Percentiles rank a stretch among this genome's conserved stretches.
Conservation (phyloP, 2,329 filamentous ascomycete species). For the Fusarium zealandicum region DNA sequence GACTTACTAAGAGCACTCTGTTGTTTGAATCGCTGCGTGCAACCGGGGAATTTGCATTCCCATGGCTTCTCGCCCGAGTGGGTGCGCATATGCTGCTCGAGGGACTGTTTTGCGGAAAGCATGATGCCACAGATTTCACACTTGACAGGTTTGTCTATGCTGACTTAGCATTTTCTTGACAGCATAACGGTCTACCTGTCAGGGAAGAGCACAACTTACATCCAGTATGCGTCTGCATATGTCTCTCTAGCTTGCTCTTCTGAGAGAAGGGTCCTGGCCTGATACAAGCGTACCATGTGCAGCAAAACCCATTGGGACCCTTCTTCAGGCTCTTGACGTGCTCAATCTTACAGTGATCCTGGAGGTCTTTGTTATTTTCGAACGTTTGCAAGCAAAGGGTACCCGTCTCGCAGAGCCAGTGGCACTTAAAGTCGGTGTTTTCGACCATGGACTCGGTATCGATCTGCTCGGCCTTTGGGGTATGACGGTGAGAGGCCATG, state of each 20-base stretch:
- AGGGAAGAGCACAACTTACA: conserved; percentile 53
- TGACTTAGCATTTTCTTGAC: conserved; percentile 15
- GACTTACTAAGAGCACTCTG: conserved; percentile 70
- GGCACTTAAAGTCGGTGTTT: conserved; percentile 44
- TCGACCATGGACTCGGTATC: conserved; percentile 27
- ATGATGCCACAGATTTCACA: conserved; percentile 63
- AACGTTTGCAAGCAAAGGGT: conserved; percentile 49
- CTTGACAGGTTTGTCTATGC: conserved; percentile 64
- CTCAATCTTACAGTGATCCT: conserved; percentile 60
- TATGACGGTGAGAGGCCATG: conserved; percentile 5
- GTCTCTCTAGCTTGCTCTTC: conserved; percentile 69
- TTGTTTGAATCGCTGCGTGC: conserved; percentile 68
- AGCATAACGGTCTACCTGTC: background rate
- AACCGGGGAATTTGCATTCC: conserved; percentile 59
- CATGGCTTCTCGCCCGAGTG: conserved; percentile 72
- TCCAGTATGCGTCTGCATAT: conserved; percentile 71
- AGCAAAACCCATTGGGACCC: conserved; percentile 56
- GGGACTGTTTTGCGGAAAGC: conserved; percentile 72
- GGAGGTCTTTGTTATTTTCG: conserved; percentile 56
- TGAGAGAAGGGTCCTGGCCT: conserved; percentile 63
- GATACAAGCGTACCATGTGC: conserved; percentile 63
- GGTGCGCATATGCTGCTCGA: conserved; percentile 71
- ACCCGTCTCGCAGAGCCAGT: conserved; percentile 42
- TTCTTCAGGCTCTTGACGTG: conserved; percentile 59
- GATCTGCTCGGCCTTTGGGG: conserved; percentile 19